These are phyloP conservation scores for Fusarium brevicatenulatum DNA, from an alignment of 2,329 filamentous ascomycete species.

Conservation along the genomic window DNA sequence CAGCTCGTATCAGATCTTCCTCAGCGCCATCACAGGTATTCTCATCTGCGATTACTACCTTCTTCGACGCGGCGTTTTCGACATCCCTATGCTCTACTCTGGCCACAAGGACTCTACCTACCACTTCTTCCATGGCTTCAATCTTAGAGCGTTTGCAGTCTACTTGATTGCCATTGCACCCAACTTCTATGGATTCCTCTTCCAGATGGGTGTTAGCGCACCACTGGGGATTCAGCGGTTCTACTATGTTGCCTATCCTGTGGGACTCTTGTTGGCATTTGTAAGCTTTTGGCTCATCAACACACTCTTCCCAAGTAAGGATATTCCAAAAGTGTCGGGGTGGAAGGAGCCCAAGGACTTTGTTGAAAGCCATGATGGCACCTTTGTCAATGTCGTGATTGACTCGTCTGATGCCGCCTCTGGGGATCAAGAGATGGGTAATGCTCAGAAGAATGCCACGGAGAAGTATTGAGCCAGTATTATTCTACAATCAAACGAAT, in stretches of 20 bases:
- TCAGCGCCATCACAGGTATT: constrained; percentile 7
- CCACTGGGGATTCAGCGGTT: constrained; percentile 1
- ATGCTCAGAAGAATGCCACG: rapidly evolving
- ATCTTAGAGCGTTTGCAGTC: neutral
- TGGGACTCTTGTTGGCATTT: neutral
- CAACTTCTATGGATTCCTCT: constrained; percentile 15
- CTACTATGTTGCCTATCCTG: neutral
- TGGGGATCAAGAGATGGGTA: neutral
- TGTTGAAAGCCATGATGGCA: neutral
- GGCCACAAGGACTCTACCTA: neutral
- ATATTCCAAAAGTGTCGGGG: neutral
- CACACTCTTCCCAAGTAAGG: neutral
- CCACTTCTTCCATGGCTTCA: constrained; percentile 10
- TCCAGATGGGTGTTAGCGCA: neutral
- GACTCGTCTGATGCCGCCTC: neutral
- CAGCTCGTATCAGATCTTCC: constrained; percentile 17
- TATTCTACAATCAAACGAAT: rapidly evolving
- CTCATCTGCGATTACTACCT: constrained; percentile 19
- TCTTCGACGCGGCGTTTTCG: neutral
- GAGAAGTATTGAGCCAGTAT: neutral
- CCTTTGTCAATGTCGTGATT: neutral
- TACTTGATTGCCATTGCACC: constrained; percentile 6
- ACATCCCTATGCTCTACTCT: constrained; percentile 7
- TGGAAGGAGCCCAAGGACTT: constrained; percentile 5
- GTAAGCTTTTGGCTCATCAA: constrained; percentile 5